Percentiles rank a stretch among this genome's conserved stretches.
Conservation (phyloP, 441 rosid species). For the Codiaeum variegatum region DNA sequence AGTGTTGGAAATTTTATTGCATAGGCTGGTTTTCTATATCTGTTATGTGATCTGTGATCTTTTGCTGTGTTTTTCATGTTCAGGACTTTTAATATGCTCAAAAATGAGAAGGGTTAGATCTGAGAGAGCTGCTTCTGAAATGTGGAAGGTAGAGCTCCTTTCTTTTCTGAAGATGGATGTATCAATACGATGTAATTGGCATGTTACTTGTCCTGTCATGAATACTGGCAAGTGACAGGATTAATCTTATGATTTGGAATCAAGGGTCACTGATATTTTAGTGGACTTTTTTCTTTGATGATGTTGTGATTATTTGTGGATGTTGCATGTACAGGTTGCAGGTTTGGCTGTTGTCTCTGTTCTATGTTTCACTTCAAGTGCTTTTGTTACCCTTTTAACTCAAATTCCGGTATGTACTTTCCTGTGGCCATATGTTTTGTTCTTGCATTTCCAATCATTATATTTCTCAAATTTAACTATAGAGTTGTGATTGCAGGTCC, state of each 20-base stretch:
- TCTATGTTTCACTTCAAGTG: constrained; percentile 54
- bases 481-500: constrained; percentile 40
- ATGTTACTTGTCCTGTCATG: not conserved
- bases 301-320: constrained; percentile 1
- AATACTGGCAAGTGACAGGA: not conserved
- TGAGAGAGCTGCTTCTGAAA: constrained; percentile 61
- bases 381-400: constrained; percentile 49
- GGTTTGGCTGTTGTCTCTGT: constrained; percentile 58
- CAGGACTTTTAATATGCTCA: constrained; percentile 52
- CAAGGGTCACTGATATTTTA: not conserved
- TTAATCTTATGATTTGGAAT: not conserved
- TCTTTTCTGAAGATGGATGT: constrained; percentile 8
- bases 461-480: not conserved
- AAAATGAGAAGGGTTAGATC: constrained; percentile 64
- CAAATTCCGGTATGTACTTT: constrained; percentile 49
- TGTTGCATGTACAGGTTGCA: constrained; percentile 44
- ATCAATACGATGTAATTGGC: not conserved
- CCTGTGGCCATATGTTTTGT: constrained; percentile 7
- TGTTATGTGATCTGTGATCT: constrained; percentile 5
- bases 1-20: not conserved
- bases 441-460: constrained; percentile 4
- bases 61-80: constrained; percentile 13
- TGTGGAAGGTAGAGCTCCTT: constrained; percentile 47
- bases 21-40: not conserved
- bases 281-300: not conserved